These are phyloP conservation scores for Drechslera avenae DNA, from an alignment of 2,329 filamentous ascomycete genomes.

Conservation along the genomic window DNA sequence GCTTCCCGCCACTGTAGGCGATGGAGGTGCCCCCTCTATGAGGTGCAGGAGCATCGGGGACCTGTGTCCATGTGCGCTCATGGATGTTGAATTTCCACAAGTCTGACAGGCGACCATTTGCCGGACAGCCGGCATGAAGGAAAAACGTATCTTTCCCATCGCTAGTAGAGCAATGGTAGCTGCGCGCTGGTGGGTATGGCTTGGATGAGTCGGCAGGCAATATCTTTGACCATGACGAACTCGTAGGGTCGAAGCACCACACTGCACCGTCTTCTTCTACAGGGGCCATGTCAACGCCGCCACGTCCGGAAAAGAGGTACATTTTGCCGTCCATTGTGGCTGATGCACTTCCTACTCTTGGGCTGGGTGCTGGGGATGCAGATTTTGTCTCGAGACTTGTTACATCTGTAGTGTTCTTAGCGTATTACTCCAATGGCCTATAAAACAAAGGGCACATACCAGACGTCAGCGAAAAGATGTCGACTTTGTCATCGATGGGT, in stretches of 20 bases:
- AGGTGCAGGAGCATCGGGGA: conserved; percentile 69
- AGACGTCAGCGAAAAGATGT: conserved; percentile 61
- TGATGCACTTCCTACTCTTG: conserved; percentile 75
- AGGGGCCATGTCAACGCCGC: conserved; percentile 69
- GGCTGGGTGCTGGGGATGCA: conserved; percentile 58
- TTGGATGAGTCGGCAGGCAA: conserved; percentile 58
- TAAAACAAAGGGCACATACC: conserved; percentile 19
- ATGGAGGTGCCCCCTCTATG: conserved; percentile 71
- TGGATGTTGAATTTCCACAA: conserved; percentile 78
- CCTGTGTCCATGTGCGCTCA: conserved; percentile 68
- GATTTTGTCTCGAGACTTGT: conserved; percentile 31
- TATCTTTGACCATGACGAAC: conserved; percentile 68
- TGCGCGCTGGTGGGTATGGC: conserved; percentile 67
- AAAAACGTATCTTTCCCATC: conserved; percentile 72
- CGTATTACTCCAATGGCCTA: conserved; percentile 26
- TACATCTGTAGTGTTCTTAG: conserved; percentile 52
- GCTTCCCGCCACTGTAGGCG: conserved; percentile 64
- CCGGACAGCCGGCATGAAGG: conserved; percentile 76
- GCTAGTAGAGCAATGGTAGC: conserved; percentile 71
- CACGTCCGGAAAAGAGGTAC: conserved; percentile 81
- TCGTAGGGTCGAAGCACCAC: conserved; percentile 74
- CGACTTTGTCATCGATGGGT: conserved; percentile 74
- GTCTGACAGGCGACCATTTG: conserved; percentile 67
- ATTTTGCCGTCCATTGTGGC: conserved; percentile 71
- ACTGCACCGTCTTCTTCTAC: conserved; percentile 75